Evolutionary conservation across 129 eudicot genomes (phyloP).

Genomic region (Flaveria ramosissima): DNA sequence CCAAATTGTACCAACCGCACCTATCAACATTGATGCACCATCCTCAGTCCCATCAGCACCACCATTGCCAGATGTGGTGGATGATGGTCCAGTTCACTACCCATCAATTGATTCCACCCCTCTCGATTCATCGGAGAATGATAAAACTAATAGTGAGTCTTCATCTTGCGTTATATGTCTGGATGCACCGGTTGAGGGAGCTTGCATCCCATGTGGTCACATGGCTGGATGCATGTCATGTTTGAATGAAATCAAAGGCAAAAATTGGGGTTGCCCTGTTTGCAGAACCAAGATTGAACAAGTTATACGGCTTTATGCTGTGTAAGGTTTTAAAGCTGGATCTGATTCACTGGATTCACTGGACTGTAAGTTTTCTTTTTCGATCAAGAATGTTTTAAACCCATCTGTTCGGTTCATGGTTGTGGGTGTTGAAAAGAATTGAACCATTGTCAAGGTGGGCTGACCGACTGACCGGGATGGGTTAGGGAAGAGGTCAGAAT

Average conservation of each 20-base stretch:
- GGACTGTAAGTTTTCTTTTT: constrained; percentile 37
- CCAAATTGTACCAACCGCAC: constrained; percentile 42
- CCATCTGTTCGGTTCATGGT: background rate
- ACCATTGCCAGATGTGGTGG: constrained; percentile 40
- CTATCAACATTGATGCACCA: constrained; percentile 20
- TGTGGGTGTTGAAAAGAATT: background rate
- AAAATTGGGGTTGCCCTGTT: constrained; percentile 98
- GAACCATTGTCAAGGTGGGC: background rate
- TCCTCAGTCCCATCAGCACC: constrained; percentile 73
- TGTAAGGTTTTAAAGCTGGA: constrained; percentile 38
- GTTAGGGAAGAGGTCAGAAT: too few relatives aligned
- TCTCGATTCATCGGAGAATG: constrained; percentile 32
- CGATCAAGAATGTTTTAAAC: background rate
- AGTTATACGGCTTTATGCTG: constrained; percentile 76
- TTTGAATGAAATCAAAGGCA: constrained; percentile 73
- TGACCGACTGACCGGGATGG: too few relatives aligned
- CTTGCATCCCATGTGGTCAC: constrained; percentile 97
- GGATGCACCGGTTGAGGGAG: constrained; percentile 95
- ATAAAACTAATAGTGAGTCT: constrained; percentile 40
- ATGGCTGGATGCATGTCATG: constrained; percentile 99
- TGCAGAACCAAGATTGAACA: constrained; percentile 89
- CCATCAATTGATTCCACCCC: constrained; percentile 63
- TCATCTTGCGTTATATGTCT: constrained; percentile 87
- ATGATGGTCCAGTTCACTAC: constrained; percentile 78
- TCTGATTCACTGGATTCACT: constrained; percentile 21